Evolutionary conservation across 2,329 filamentous ascomycete genomes (phyloP).

Genomic region (Fusarium sp.): DNA sequence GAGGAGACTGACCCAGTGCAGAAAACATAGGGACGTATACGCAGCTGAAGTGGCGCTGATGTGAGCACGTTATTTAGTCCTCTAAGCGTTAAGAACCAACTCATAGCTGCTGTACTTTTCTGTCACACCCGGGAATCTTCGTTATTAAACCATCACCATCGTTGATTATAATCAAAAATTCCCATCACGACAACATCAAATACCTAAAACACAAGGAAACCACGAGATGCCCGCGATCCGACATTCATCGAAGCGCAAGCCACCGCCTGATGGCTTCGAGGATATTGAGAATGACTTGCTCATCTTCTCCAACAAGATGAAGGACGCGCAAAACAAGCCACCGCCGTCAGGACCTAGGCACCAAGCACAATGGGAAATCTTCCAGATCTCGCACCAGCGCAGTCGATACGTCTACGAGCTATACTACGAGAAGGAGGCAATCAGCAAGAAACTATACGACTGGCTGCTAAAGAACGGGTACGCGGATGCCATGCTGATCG

Average conservation of each 20-base stretch:
- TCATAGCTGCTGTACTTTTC: background rate
- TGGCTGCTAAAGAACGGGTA: slow-evolving; percentile 97
- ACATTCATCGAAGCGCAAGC: slow-evolving; percentile 80
- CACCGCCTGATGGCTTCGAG: slow-evolving; percentile 85
- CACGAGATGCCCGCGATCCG: slow-evolving; percentile 78
- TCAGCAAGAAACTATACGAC: slow-evolving; percentile 91
- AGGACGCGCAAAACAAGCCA: slow-evolving; percentile 92
- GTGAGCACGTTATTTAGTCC: background rate
- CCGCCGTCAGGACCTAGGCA: slow-evolving; percentile 83
- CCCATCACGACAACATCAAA: background rate
- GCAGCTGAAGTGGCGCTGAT: background rate
- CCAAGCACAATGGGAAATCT: slow-evolving; percentile 95
- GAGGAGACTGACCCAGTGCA: background rate
- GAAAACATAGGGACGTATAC: background rate
- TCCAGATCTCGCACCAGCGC: slow-evolving; percentile 95
- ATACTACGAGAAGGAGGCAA: slow-evolving; percentile 97
- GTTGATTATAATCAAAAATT: background rate
- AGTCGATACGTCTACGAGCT: slow-evolving; percentile 95
- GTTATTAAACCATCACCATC: background rate
- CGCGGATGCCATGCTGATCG: slow-evolving; percentile 93
- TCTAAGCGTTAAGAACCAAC: background rate
- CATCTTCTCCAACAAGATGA: slow-evolving; percentile 91
- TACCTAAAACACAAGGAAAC: background rate
- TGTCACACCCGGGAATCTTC: background rate
- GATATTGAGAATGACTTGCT: slow-evolving; percentile 89